phyloP scores from a whole-genome alignment of 225 moss, liverwort and hornwort species.

The Sphagnum tenellum region DNA sequence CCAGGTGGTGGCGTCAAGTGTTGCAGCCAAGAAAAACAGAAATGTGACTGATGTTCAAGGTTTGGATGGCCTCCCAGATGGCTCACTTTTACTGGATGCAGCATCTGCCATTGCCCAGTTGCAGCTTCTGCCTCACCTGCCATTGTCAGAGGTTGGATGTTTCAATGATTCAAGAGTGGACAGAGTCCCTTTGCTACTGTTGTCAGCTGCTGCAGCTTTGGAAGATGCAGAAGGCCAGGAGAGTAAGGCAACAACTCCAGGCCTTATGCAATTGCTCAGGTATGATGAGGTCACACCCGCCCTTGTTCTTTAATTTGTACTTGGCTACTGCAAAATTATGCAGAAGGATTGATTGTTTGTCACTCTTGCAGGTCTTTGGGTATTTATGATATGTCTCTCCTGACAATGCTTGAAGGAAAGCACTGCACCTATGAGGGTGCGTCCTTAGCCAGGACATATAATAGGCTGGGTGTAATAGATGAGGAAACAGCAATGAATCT shows the following conservation, averaged over 20 bases:
- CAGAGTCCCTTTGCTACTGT: constrained; percentile 28
- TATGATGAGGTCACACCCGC: neutral
- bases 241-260: constrained; percentile 11
- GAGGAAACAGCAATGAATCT: constrained; percentile 21
- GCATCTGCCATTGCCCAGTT: constrained; percentile 18
- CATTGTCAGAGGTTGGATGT: neutral
- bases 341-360: neutral
- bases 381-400: constrained; percentile 8
- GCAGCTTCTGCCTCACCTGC: constrained; percentile 20
- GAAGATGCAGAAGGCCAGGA: constrained; percentile 25
- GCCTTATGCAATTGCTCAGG: constrained; percentile 25
- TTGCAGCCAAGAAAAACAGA: neutral
- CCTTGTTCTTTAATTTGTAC: neutral
- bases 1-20: neutral
- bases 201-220: constrained; percentile 21
- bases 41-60: constrained; percentile 2
- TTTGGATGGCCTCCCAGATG: constrained; percentile 23
- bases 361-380: neutral
- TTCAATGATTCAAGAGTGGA: constrained; percentile 2
- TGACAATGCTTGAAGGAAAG: constrained; percentile 22
- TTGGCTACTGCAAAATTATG: neutral
- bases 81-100: constrained; percentile 16
- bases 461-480: constrained; percentile 14
- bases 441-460: constrained; percentile 12
- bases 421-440: constrained; percentile 9